Evolutionary conservation across 108 stramenopile species (phyloP), one percentile per base, ranked within the genome.

Genomic region (Nitzschia sp.): DNA sequence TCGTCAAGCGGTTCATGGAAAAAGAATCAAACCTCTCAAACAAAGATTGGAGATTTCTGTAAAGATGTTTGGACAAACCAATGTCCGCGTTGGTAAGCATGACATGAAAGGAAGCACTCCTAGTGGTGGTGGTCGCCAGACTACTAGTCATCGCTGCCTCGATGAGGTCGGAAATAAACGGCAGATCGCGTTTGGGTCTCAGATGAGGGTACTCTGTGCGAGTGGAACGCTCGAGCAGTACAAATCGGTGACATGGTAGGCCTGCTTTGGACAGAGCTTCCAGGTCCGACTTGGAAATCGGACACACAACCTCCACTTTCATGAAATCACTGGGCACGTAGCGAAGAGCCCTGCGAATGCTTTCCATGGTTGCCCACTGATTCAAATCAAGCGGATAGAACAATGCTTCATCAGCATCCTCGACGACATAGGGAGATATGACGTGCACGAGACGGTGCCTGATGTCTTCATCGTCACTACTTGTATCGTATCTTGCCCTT

Each of bases 11-110:
- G 31, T 69, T 69, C 45, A 69, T 58, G 3, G 68, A 58, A 31
- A 54, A 31, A 34, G 68, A 55, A 22, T 64, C 63, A 23, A 13
- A 28, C 19, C 9, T 21, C 13, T 47, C 0, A 13, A 64, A 16
- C 9, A 41, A 9, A 5, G 29, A 15, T 9, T 11, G 21, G 13
- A 55, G 11, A 23, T 31, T 26, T 13, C 5, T 6, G 29, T 69
- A 69, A 34, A 69, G 53, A 69, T 58, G 0, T 44, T 69, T 57
- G 54, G 56, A 32, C 27, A 69, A 19, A 38, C 56, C 68, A 69
- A 69, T 69, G 45, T 69, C 68, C 13, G 48, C 45, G 38, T 64
- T 50, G 5, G 45, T 41, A 8, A 50, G 4, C 23, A 56, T 6
- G 21, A 61, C 36, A 44, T 61, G 41, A 61, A 44, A 44, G 60